A percentile compares a stretch with the other conserved stretches of the same genome.
Evolutionary conservation across 106 monocot genomes (phyloP).

Genomic region (Chionographis japonica): DNA sequence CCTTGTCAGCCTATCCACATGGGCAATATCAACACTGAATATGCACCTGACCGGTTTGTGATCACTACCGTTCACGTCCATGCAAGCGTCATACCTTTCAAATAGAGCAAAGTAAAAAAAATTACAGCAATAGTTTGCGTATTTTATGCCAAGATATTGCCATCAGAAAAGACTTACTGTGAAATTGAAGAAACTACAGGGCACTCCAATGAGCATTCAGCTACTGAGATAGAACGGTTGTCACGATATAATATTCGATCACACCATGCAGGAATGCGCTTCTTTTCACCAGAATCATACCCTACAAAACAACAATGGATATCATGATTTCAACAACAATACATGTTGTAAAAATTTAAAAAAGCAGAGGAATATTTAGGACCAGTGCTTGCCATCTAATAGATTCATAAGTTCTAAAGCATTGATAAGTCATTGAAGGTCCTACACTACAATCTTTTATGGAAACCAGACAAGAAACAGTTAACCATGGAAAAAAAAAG

Average conservation of each 20-base stretch:
- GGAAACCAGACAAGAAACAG: neutral
- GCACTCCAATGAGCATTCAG: constrained; percentile 47
- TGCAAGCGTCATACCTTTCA: constrained; percentile 54
- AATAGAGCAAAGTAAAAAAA: neutral
- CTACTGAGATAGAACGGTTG: constrained; percentile 27
- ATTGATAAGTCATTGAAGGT: too few relatives aligned
- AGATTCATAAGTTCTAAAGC: too few relatives aligned
- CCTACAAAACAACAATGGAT: constrained; percentile 27
- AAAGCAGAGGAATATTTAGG: neutral
- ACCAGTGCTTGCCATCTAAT: neutral
- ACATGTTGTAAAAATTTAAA: neutral
- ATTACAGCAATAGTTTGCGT: neutral
- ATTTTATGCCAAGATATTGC: neutral
- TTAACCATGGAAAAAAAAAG: neutral
- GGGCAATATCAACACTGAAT: constrained; percentile 44
- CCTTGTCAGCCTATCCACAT: constrained; percentile 31
- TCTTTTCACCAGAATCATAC: constrained; percentile 66
- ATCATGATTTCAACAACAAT: neutral
- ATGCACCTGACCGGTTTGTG: constrained; percentile 72
- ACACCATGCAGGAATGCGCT: constrained; percentile 71
- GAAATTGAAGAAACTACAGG: constrained; percentile 45
- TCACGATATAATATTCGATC: constrained; percentile 71
- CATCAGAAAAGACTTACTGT: constrained; percentile 24
- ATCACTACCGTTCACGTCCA: constrained; percentile 63
- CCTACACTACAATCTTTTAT: too few relatives aligned